phyloP scores from a whole-genome alignment of 305 asterid species.

The Solanum hybrid region DNA sequence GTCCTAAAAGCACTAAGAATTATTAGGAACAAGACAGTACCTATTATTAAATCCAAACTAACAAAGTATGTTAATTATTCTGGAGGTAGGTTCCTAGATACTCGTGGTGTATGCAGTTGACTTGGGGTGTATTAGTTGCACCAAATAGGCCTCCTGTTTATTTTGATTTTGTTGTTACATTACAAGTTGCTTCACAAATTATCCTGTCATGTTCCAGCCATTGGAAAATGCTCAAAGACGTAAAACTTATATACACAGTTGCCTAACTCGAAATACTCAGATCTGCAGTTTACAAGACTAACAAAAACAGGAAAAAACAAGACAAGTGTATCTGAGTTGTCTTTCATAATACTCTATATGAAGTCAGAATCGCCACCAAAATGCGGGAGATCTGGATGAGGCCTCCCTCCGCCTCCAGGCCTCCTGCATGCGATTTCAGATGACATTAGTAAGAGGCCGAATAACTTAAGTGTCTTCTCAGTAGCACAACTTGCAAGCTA shows the following conservation, averaged over 20 bases:
- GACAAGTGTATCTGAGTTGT: neutral
- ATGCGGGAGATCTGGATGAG: conserved; percentile 63
- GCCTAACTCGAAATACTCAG: neutral
- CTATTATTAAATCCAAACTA: neutral
- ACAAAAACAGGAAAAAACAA: neutral
- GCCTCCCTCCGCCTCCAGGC: conserved; percentile 36
- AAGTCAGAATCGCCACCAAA: conserved; percentile 42
- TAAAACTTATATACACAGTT: neutral
- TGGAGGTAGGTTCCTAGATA: neutral
- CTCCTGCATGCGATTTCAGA: conserved; percentile 20
- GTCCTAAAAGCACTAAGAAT: neutral
- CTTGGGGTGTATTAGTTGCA: neutral
- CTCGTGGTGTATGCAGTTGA: neutral
- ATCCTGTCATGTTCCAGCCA: neutral
- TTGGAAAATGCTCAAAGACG: neutral
- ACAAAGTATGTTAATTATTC: neutral
- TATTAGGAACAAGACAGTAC: neutral
- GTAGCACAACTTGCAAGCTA: neutral
- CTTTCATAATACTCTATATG: conserved; percentile 13
- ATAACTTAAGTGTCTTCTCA: neutral
- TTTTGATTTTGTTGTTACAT: neutral
- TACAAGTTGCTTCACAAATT: neutral
- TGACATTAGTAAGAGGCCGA: neutral
- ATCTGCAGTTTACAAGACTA: neutral
- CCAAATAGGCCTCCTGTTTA: neutral